A percentile compares a stretch with the other conserved stretches of the same genome.
These are phyloP conservation scores for Symbiotaphrina buchneri DNA, from an alignment of 495 filamentous ascomycete species.

Conservation along the genomic window DNA sequence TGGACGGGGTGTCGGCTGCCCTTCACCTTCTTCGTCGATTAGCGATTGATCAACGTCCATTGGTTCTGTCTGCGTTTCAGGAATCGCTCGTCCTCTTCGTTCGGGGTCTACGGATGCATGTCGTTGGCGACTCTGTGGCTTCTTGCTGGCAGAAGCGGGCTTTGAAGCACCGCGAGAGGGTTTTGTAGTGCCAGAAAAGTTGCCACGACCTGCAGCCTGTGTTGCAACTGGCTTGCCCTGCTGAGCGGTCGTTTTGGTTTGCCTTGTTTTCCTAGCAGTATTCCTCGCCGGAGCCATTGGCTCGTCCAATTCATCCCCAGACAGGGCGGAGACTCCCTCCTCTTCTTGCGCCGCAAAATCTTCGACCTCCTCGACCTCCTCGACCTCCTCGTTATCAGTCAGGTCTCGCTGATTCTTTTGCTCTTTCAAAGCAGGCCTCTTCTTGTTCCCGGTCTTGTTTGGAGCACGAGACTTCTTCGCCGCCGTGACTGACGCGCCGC, in stretches of 20 bases:
- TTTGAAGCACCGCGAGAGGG: too few species aligned
- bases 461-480: conserved; percentile 12
- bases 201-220: too few species aligned
- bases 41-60: conserved; percentile 20
- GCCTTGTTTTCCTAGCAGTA: too few species aligned
- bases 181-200: too few species aligned
- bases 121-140: too few species aligned
- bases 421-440: conserved; percentile 25
- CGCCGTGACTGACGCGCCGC: conserved; percentile 1
- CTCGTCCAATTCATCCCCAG: conserved; percentile 5
- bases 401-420: conserved; percentile 20
- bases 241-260: too few species aligned
- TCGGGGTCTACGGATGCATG: too few species aligned
- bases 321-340: conserved; percentile 7
- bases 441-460: conserved; percentile 13
- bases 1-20: conserved; percentile 9
- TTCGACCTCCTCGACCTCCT: conserved; percentile 18
- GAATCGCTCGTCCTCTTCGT: too few species aligned
- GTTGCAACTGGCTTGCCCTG: too few species aligned
- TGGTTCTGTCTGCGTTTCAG: conserved; percentile 20
- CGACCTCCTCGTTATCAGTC: conserved; percentile 29
- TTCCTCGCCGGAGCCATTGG: too few species aligned
- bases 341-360: too few species aligned
- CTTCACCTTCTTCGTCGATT: conserved; percentile 12
- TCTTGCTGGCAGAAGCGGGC: too few species aligned